phyloP scores from a whole-genome alignment of 2,329 filamentous ascomycete genomes.

The Botrytis medusae region DNA sequence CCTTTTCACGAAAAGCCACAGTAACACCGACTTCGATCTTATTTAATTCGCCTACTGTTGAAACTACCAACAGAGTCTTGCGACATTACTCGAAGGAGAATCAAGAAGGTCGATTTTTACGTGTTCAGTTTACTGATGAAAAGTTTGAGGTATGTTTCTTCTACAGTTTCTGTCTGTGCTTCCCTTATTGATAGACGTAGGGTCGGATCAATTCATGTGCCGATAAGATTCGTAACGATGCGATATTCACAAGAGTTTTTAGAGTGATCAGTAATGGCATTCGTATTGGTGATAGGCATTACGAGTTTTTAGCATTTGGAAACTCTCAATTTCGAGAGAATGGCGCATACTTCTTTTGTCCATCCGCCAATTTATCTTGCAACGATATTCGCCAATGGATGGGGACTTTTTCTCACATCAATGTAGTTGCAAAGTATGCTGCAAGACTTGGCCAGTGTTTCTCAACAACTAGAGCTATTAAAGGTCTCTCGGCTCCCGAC shows the following conservation, averaged over 20 bases:
- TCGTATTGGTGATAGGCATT: conserved; percentile 74
- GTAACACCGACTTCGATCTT: conserved; percentile 84
- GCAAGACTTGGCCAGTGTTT: conserved; percentile 93
- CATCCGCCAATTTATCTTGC: conserved; percentile 64
- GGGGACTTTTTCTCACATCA: conserved; percentile 80
- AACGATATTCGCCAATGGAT: conserved; percentile 81
- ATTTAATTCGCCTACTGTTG: conserved; percentile 73
- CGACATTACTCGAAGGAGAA: conserved; percentile 63
- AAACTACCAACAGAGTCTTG: conserved; percentile 85
- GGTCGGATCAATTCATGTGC: conserved; percentile 59
- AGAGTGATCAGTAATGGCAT: conserved; percentile 76
- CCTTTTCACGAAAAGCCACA: conserved; percentile 70
- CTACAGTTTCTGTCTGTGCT: conserved; percentile 25
- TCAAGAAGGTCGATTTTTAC: conserved; percentile 74
- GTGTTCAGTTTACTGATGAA: conserved; percentile 89
- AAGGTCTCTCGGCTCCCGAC: conserved; percentile 57
- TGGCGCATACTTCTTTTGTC: conserved; percentile 89
- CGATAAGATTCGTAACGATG: conserved; percentile 56
- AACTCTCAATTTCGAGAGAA: conserved; percentile 94
- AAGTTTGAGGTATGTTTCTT: conserved; percentile 41
- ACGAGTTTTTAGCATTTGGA: conserved; percentile 89
- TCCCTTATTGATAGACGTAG: conserved; percentile 40
- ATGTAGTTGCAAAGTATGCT: conserved; percentile 82
- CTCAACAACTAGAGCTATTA: conserved; percentile 81
- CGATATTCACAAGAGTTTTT: conserved; percentile 72